Conservation (phyloP, 805 yeast genomes). For the Saccharomycopsis fermentans region DNA sequence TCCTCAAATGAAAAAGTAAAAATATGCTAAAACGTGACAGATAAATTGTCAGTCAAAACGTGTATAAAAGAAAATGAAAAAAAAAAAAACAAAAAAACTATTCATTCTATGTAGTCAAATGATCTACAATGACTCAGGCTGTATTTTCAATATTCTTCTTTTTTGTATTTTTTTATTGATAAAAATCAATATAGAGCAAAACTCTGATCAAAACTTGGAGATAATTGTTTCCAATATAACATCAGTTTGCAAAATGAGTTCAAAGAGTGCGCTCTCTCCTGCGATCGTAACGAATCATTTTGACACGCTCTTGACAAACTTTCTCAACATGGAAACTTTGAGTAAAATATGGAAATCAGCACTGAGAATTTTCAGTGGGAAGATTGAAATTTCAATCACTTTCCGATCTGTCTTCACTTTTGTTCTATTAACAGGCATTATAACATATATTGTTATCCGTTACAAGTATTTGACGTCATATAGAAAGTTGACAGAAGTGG, state of each 20-base stretch:
- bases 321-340: neutral
- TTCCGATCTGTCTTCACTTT: slow-evolving; percentile 11
- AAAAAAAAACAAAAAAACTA: neutral
- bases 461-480: slow-evolving; percentile 15
- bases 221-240: neutral
- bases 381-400: slow-evolving; percentile 13
- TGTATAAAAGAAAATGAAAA: neutral
- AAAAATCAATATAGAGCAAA: too few relatives aligned
- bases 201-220: too few relatives aligned
- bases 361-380: slow-evolving; percentile 8
- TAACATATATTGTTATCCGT: slow-evolving; percentile 9
- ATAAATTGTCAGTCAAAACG: neutral
- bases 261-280: neutral
- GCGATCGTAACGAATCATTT: neutral
- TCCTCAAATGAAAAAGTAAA: too few relatives aligned
- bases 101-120: too few relatives aligned
- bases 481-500: slow-evolving; percentile 8
- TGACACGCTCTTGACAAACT: neutral
- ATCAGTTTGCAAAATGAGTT: neutral
- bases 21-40: neutral
- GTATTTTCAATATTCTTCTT: too few relatives aligned
- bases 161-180: too few relatives aligned
- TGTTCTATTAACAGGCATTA: neutral
- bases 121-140: neutral
- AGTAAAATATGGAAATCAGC: neutral